Evolutionary conservation across 2,329 filamentous ascomycete genomes (phyloP), one percentile per base, ranked within the genome.

Genomic region (Xylariaceae sp.): DNA sequence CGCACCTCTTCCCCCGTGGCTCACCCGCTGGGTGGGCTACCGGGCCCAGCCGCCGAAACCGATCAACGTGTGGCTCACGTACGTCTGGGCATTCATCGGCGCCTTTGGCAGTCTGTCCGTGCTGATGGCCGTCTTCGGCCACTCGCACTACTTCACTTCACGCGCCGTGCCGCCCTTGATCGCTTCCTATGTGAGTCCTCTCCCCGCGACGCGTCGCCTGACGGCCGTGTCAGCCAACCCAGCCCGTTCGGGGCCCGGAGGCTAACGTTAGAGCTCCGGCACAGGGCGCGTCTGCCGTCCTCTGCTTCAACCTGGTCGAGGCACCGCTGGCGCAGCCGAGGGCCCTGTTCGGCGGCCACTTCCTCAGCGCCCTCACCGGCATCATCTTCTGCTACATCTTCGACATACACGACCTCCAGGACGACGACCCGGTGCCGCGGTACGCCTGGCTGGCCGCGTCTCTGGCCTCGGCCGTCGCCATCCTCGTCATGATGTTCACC

Each of bases 401-500:
- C 13, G 6, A 16, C 16, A 19, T 36, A 18, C 13, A 36, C 16
- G 26, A 32, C n/a, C 14, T 36, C 5, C 5, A 11, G 17, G 22
- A 36, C n/a, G 14, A 8, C 3, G 32, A 30, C 9, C 18, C 5
- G 5, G 16, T 12, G 19, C 8, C 13, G 11, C 8, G 29, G 9
- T 14, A 31, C 9, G 29, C 29, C 10, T 36, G 34, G 34, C 29
- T 36, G 0, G 34, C 34, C 15, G 34, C 34, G 16, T 27, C 34
- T 21, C 11, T 36, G 6, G n/a, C n/a, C n/a, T n/a, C n/a, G n/a
- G n/a, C n/a, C n/a, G n/a, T n/a, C n/a, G n/a, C n/a, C n/a, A n/a
- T n/a, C n/a, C n/a, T n/a, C n/a, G n/a, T 75, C 36, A 88, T 87
- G 83, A 69, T 68, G 1, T 47, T 85, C 15, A 87, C 81, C 2